Evolutionary conservation across 345 rosid species (phyloP), one percentile per base, ranked within the genome.

Genomic region (Reutealis trisperma): DNA sequence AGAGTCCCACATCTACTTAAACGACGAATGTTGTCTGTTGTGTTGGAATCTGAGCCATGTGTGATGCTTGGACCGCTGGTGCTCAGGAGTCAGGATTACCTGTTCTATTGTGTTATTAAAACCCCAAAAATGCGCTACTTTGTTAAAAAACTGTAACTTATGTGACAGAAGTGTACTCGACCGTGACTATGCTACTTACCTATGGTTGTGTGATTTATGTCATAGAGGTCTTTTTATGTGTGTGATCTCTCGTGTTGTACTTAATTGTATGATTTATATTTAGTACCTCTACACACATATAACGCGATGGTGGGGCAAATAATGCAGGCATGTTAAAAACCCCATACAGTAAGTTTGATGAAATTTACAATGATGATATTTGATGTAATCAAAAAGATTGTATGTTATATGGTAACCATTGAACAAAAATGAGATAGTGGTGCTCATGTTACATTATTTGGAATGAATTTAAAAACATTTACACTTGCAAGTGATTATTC

Each of bases 401-500:
- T 37, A 37, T 37, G 3, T 37, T 37, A 37, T 37, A 34, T n/a
- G 32, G 13, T 41, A 67, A 3, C 64, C 42, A 74, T 21, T 63
- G 64, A 66, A 37, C 37, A 58, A 54, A 67, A 57, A 67, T 66
- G 72, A 25, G 42, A 55, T 54, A 67, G 55, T 49, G 62, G 7
- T 11, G 25, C 5, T 51, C 24, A 22, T 63, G 37, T 60, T 67
- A 64, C 78, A 73, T 55, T 11, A n/a, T 51, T 41, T 24, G 25
- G 44, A 72, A 86, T 65, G 80, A 64, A 71, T 47, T 54, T 21
- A 21, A 71, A 27, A 37, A 76, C 44, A 44, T 72, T n/a, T 22
- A 52, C 21, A 62, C 37, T 19, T 62, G 54, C 30, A 60, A 13
- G 34, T 25, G 22, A 52, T 85, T 74, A 88, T 41, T 88, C 86